These are phyloP conservation scores for Phylloporus sp. DNA, from an alignment of 768 basidiomycete species.

Conservation along the genomic window DNA sequence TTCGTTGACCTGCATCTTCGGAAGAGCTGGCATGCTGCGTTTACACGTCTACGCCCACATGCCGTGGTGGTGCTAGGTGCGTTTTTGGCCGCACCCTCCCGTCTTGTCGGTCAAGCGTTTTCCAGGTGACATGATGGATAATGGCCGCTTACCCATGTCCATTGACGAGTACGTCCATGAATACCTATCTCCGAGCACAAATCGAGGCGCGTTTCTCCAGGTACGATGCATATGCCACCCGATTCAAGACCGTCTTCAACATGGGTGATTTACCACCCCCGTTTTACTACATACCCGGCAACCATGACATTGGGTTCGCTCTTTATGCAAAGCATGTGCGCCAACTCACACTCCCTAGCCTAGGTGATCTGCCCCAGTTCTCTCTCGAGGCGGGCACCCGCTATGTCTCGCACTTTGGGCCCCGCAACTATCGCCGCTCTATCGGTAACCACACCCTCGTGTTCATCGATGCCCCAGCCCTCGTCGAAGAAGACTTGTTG, in stretches of 20 bases:
- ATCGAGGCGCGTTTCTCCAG: conserved; percentile 39
- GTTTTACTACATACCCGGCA: conserved; percentile 78
- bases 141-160: conserved; percentile 62
- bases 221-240: conserved; percentile 63
- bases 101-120: background rate
- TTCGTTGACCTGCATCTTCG: conserved; percentile 80
- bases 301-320: conserved; percentile 81
- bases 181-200: background rate
- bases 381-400: conserved; percentile 47
- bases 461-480: conserved; percentile 67
- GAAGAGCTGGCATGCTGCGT: conserved; percentile 76
- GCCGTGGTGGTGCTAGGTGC: conserved; percentile 73
- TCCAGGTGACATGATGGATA: conserved; percentile 79
- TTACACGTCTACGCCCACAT: conserved; percentile 54
- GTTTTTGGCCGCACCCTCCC: background rate
- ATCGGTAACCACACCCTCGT: conserved; percentile 72
- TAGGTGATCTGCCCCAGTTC: conserved; percentile 29
- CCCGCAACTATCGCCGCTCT: conserved; percentile 57
- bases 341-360: conserved; percentile 16
- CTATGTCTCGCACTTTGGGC: conserved; percentile 74
- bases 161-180: conserved; percentile 58
- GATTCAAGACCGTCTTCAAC: conserved; percentile 72
- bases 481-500: conserved; percentile 69
- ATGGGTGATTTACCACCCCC: conserved; percentile 41
- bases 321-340: background rate